These are phyloP conservation scores for Tuctoria greenei DNA, from an alignment of 176 grass and related monocot species.

Conservation along the genomic window DNA sequence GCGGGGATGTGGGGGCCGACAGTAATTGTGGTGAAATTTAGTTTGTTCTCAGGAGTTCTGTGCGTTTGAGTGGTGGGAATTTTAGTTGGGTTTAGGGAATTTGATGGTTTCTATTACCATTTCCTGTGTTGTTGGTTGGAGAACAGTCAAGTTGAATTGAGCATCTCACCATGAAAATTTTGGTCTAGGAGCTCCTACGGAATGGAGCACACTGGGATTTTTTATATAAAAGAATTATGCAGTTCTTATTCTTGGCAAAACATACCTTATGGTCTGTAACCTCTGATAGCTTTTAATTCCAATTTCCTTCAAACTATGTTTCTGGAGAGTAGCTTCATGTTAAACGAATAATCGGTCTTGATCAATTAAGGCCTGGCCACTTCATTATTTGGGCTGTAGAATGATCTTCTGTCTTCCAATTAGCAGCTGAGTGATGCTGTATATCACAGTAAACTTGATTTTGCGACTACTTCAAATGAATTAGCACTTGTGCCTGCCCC, in stretches of 20 bases:
- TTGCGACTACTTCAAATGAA: background rate
- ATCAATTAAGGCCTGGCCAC: no score
- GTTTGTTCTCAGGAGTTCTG: background rate
- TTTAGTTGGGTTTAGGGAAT: background rate
- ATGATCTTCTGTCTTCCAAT: background rate
- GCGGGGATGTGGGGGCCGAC: background rate
- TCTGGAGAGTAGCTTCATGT: background rate
- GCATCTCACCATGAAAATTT: background rate
- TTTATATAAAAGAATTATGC: background rate
- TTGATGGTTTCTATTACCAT: background rate
- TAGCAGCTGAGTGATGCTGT: background rate
- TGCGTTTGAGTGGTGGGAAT: background rate
- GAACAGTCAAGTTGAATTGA: background rate
- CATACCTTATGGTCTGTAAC: background rate
- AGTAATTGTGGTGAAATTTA: background rate
- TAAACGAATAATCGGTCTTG: no score
- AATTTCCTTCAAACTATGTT: background rate
- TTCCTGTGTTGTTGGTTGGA: background rate
- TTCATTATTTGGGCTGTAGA: no score
- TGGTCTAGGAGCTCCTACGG: background rate
- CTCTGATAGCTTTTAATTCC: background rate
- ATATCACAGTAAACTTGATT: background rate
- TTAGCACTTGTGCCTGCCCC: background rate
- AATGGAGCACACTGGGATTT: background rate
- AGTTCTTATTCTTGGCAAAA: background rate